Percentiles rank a stretch among this genome's conserved stretches.
phyloP scores from a whole-genome alignment of 78 protist species.

The Dictyostelium intermedium region DNA sequence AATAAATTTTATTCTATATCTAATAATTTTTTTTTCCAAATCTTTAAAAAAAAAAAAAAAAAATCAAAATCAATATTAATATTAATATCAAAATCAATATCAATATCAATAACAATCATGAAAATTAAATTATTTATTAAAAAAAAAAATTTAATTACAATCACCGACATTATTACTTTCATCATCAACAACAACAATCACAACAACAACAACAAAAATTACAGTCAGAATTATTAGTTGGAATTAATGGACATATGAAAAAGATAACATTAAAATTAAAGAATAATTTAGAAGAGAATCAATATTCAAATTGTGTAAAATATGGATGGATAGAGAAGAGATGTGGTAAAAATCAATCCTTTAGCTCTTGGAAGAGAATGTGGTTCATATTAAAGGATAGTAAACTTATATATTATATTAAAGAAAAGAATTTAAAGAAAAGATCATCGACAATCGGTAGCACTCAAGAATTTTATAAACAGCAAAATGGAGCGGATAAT shows the following conservation, averaged over 20 bases:
- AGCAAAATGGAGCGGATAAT: background rate
- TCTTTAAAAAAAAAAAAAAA: background rate
- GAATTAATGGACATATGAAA: constrained; percentile 49
- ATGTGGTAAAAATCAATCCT: constrained; percentile 53
- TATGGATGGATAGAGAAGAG: constrained; percentile 79
- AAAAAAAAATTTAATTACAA: background rate
- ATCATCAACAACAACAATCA: background rate
- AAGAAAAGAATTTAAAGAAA: constrained; percentile 44
- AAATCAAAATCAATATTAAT: background rate
- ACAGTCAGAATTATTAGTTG: constrained; percentile 30
- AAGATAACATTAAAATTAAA: constrained; percentile 46
- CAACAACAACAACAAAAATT: background rate
- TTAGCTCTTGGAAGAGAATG: constrained; percentile 75
- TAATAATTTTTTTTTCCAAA: no score
- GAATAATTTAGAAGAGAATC: constrained; percentile 10
- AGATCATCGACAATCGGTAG: background rate
- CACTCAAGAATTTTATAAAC: background rate
- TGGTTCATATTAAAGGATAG: constrained; percentile 37
- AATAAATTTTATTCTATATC: no score
- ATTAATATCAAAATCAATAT: background rate
- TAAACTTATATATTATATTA: constrained; percentile 46
- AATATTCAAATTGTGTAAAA: constrained; percentile 35
- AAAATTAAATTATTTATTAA: constrained; percentile 1
- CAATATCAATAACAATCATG: background rate
- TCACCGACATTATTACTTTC: background rate